phyloP scores from a whole-genome alignment of 495 filamentous ascomycete genomes.

The Hyaloscypha variabilis region DNA sequence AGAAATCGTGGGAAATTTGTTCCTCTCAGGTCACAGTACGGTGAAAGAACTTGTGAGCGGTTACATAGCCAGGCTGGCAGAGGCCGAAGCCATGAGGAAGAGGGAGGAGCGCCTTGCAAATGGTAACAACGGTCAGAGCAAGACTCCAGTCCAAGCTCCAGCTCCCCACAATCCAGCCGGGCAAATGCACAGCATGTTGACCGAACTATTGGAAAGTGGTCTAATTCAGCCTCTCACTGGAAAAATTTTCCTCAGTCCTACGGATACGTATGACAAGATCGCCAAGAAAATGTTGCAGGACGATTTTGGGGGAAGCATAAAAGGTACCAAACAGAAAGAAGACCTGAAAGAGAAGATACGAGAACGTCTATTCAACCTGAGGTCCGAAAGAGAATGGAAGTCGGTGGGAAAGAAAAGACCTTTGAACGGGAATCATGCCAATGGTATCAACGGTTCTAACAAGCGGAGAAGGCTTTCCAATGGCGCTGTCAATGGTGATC shows the following conservation, averaged over 20 bases:
- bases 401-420: conserved; percentile 23
- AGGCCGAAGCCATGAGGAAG: neutral
- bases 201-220: conserved; percentile 22
- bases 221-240: conserved; percentile 25
- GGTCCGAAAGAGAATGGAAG: conserved; percentile 28
- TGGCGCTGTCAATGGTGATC: conserved; percentile 33
- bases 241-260: conserved; percentile 30
- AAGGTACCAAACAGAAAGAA: conserved; percentile 32
- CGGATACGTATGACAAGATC: conserved; percentile 28
- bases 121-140: conserved; percentile 20
- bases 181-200: conserved; percentile 24
- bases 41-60: conserved; percentile 65
- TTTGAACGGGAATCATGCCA: conserved; percentile 22
- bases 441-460: conserved; percentile 24
- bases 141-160: conserved; percentile 37
- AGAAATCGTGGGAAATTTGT: conserved; percentile 70
- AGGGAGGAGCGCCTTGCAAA: conserved; percentile 8
- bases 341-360: conserved; percentile 24
- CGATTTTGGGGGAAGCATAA: conserved; percentile 25
- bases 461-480: conserved; percentile 52
- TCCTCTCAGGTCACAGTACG: conserved; percentile 76
- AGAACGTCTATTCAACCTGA: conserved; percentile 16
- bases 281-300: conserved; percentile 20
- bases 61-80: conserved; percentile 30
- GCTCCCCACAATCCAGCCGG: conserved; percentile 30